Base-by-base conservation (phyloP, 2,329 filamentous ascomycete species). In the Penicillium sp. region DNA sequence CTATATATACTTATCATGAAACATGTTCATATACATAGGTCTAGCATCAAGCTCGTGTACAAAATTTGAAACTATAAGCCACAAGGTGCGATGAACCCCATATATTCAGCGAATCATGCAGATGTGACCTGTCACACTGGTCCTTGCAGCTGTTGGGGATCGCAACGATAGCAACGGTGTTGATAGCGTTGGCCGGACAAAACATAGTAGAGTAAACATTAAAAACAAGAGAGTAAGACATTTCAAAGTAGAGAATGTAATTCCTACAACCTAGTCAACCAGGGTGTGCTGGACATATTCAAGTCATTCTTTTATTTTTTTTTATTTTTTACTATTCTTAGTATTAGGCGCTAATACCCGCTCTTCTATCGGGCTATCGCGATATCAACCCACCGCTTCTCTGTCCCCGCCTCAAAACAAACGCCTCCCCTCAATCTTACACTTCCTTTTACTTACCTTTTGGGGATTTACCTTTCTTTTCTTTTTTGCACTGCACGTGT, bases 401-500 rank as follows among this genome's bases (percentile, higher is more conserved):
- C 43, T 39, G 31, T 57, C 63, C 63, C 63, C 58, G 57, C 64
- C 55, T 61, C 58, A 66, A 64, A 66, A 67, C 63, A 65, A 63
- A 61, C 60, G 53, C 47, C 53, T 53, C 43, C 55, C 49, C 55
- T 57, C 55, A 42, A 35, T 41, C 52, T 42, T 47, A 49, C 43
- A 35, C 47, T 56, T 52, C 53, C 25, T 58, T 50, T 43, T 39
- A 33, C 41, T 55, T 38, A 41, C 21, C 41, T 33, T 53, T 36
- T 43, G 17, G 19, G 21, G 17, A 33, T 47, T 39, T 59, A 47
- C 12, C 33, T 47, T 54, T 43, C 52, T 53, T 57, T 60, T 44
- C 41, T 55, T 62, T 53, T 33, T 56, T 31, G 12, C 8, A 31
- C 58, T 55, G 21, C 48, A 52, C 57, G 33, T 45, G 41, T 45